Evolutionary conservation across 768 basidiomycete genomes (phyloP).

Genomic region (Suillus subalutaceus): DNA sequence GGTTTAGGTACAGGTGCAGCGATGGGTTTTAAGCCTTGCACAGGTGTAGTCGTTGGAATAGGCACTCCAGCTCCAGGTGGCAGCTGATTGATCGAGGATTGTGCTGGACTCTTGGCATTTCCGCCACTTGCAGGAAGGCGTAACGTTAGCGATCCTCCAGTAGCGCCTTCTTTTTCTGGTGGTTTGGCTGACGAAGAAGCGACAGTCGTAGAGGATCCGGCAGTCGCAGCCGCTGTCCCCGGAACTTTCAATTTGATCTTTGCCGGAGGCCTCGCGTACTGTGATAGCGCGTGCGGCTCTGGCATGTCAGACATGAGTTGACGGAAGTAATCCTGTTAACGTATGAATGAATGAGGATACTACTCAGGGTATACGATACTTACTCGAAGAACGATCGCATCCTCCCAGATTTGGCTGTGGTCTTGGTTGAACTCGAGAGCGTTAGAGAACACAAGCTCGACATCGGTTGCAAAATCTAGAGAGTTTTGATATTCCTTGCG

Average conservation of each 20-base stretch:
- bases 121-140: conserved; percentile 24
- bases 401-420: conserved; percentile 80
- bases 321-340: conserved; percentile 67
- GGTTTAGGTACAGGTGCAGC: conserved; percentile 20
- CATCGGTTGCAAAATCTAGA: conserved; percentile 79
- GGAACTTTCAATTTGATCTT: conserved; percentile 80
- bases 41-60: conserved; percentile 19
- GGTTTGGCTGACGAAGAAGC: conserved; percentile 15
- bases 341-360: conserved; percentile 16
- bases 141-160: conserved; percentile 23
- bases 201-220: conserved; percentile 10
- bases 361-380: conserved; percentile 22
- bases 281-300: conserved; percentile 60
- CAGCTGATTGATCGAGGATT: conserved; percentile 25
- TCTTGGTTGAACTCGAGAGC: conserved; percentile 89
- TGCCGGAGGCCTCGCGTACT: conserved; percentile 57
- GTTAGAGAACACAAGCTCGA: conserved; percentile 89
- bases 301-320: conserved; percentile 81
- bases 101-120: conserved; percentile 25
- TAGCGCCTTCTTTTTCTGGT: conserved; percentile 15
- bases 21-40: conserved; percentile 27
- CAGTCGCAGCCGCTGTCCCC: conserved; percentile 28
- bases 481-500: conserved; percentile 73
- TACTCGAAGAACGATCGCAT: conserved; percentile 69
- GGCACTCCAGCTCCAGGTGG: conserved; percentile 15